Evolutionary conservation across 495 filamentous ascomycete species (phyloP).

Genomic region (Annulohypoxylon stygium): DNA sequence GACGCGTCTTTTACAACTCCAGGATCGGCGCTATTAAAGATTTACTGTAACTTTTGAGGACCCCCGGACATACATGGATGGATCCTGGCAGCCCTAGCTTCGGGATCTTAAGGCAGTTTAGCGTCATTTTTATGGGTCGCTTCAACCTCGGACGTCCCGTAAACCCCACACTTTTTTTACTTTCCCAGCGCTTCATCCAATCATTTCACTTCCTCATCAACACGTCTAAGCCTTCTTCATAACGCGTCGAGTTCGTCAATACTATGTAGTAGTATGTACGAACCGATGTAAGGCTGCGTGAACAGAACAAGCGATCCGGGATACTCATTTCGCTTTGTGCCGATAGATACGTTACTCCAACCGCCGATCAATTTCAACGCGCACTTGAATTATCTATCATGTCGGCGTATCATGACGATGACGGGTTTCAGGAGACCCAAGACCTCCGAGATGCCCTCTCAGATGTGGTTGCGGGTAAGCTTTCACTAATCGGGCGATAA

Average conservation of each 20-base stretch:
- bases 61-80: neutral
- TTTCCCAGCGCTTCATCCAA: slow-evolving; percentile 13
- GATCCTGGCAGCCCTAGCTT: neutral
- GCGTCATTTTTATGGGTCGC: slow-evolving; percentile 7
- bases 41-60: neutral
- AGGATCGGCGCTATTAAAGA: slow-evolving; percentile 9
- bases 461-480: slow-evolving; percentile 47
- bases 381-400: slow-evolving; percentile 15
- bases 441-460: slow-evolving; percentile 39
- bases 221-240: slow-evolving; percentile 31
- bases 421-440: slow-evolving; percentile 5
- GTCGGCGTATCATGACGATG: slow-evolving; percentile 28
- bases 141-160: neutral
- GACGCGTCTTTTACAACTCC: slow-evolving; percentile 14
- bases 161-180: slow-evolving; percentile 10
- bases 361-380: neutral
- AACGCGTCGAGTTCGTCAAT: slow-evolving; percentile 25
- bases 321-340: neutral
- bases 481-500: neutral
- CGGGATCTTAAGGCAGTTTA: neutral
- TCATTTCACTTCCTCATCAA: slow-evolving; percentile 14
- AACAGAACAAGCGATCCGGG: neutral
- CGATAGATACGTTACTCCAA: neutral
- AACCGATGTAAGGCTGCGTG: slow-evolving; percentile 25
- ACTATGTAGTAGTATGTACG: neutral